Percentiles rank a stretch among this genome's conserved stretches.
Conservation (phyloP, 306 rosid species). For the Malus sylvestris region DNA sequence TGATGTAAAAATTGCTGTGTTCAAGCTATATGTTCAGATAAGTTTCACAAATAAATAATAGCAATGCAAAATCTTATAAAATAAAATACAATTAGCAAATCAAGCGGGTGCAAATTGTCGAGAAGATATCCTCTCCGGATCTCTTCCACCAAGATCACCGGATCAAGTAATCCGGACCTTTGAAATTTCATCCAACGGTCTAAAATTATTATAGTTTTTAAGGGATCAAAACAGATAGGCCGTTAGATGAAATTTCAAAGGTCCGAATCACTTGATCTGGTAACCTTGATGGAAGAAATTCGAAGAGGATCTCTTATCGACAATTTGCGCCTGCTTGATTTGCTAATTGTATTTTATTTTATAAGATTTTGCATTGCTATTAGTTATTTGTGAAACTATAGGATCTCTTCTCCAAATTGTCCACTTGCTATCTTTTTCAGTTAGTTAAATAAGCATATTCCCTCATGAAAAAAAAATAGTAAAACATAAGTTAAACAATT, state of each 20-base stretch:
- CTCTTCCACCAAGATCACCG: too few relatives aligned
- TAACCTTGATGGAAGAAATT: too few relatives aligned
- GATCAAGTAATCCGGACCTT: too few relatives aligned
- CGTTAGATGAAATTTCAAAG: rapidly evolving
- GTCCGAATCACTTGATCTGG: too few relatives aligned
- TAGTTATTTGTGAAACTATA: not conserved
- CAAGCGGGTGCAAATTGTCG: not conserved
- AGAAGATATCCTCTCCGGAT: too few relatives aligned
- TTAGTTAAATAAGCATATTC: not conserved
- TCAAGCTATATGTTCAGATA: not conserved
- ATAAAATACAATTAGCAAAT: not conserved
- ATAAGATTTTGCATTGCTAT: not conserved
- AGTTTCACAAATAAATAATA: not conserved
- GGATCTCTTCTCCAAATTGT: not conserved
- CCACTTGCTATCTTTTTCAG: not conserved
- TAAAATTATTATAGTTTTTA: too few relatives aligned
- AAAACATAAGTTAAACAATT: not conserved
- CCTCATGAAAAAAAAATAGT: not conserved
- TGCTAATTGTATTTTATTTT: not conserved
- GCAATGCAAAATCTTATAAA: not conserved
- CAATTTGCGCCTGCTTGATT: not conserved
- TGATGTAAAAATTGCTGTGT: not conserved
- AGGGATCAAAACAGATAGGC: too few relatives aligned
- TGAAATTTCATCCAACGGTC: too few relatives aligned
- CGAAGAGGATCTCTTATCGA: too few relatives aligned